Conservation (phyloP, 257 asterid genomes). For the Scutellaria galericulata region DNA sequence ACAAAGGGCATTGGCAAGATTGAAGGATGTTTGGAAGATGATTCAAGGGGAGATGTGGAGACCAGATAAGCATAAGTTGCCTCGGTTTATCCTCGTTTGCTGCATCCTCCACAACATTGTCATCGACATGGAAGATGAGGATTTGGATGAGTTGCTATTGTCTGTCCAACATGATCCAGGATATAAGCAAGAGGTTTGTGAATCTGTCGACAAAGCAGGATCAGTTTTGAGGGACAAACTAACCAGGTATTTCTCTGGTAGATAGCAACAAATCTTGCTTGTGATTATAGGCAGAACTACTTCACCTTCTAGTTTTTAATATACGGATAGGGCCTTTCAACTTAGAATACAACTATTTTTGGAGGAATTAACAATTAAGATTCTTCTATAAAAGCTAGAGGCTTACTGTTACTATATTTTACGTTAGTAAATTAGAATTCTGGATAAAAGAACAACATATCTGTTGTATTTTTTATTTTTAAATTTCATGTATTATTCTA, state of each 20-base stretch:
- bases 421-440: background rate
- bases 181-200: constrained; percentile 57
- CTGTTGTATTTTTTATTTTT: background rate
- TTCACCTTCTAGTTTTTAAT: constrained; percentile 6
- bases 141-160: constrained; percentile 39
- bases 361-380: background rate
- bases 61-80: constrained; percentile 88
- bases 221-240: constrained; percentile 63
- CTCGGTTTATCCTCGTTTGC: constrained; percentile 79
- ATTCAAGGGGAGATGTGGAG: constrained; percentile 88
- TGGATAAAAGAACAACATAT: background rate
- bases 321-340: background rate
- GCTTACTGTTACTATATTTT: background rate
- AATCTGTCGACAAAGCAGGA: constrained; percentile 55
- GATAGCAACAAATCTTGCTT: constrained; percentile 36
- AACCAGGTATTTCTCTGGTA: constrained; percentile 50
- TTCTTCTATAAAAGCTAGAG: constrained; percentile 6
- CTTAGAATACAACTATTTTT: background rate
- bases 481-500: background rate
- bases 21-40: constrained; percentile 88
- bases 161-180: constrained; percentile 64
- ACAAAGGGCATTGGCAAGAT: constrained; percentile 60
- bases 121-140: constrained; percentile 76
- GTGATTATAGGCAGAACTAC: constrained; percentile 6
- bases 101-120: constrained; percentile 89